Evolutionary conservation across 352 stramenopile species (phyloP).

Genomic region (Elongisporangium prolatum): DNA sequence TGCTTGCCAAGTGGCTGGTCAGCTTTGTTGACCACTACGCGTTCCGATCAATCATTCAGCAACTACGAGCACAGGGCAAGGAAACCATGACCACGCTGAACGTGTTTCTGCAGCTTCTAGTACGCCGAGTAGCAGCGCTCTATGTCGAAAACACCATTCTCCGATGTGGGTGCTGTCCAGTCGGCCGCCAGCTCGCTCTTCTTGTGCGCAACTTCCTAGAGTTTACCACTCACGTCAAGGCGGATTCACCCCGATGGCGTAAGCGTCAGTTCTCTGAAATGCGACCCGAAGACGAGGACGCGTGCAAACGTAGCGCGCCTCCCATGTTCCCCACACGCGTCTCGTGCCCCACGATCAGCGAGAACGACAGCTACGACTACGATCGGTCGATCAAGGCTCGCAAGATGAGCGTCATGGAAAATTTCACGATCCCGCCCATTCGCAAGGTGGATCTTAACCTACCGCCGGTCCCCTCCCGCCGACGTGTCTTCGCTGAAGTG

Average conservation of each 20-base stretch:
- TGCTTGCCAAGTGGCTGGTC: conserved; percentile 69
- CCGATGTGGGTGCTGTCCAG: conserved; percentile 41
- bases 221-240: conserved; percentile 17
- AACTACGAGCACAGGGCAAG: conserved; percentile 61
- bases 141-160: conserved; percentile 55
- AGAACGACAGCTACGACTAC: not conserved
- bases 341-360: not conserved
- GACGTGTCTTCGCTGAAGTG: conserved; percentile 75
- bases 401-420: conserved; percentile 46
- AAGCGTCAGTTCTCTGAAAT: conserved; percentile 62
- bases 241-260: conserved; percentile 11
- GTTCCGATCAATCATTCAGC: conserved; percentile 49
- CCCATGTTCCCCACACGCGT: conserved; percentile 30
- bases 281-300: conserved; percentile 30
- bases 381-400: conserved; percentile 47
- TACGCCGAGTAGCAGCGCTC: conserved; percentile 53
- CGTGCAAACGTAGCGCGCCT: not conserved
- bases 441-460: conserved; percentile 30
- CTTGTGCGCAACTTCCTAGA: conserved; percentile 68
- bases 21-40: conserved; percentile 74
- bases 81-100: conserved; percentile 75
- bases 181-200: conserved; percentile 48
- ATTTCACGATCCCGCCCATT: conserved; percentile 32
- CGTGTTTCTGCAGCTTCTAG: conserved; percentile 63
- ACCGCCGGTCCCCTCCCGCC: conserved; percentile 36